Percentiles rank a stretch among this genome's conserved stretches.
phyloP scores from a whole-genome alignment of 441 rosid species.

The Adansonia rubrostipa region DNA sequence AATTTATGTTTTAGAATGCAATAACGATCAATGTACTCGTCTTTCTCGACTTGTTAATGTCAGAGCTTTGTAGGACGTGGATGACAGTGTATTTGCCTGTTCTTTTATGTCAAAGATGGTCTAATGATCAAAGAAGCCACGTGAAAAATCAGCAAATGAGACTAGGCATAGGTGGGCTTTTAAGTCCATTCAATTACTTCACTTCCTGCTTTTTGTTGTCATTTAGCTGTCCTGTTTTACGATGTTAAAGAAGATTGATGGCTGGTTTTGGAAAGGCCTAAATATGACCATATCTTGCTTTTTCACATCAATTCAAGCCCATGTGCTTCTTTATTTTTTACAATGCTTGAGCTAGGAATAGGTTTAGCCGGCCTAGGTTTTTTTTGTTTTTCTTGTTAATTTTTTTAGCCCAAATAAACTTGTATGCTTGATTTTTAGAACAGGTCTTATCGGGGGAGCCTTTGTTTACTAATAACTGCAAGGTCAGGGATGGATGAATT shows the following conservation, averaged over 20 bases:
- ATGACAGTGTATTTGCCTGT: not conserved
- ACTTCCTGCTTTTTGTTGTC: not conserved
- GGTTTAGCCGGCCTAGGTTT: not conserved
- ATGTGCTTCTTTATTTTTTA: not conserved
- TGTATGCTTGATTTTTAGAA: not conserved
- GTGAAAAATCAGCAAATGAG: not conserved
- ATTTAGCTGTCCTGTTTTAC: not conserved
- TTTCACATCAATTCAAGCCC: not conserved
- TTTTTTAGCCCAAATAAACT: not conserved
- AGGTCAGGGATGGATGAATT: too few relatives aligned
- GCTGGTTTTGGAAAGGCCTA: not conserved
- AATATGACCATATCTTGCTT: not conserved
- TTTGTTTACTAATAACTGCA: not conserved
- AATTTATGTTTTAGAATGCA: too few relatives aligned
- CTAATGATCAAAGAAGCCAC: slow-evolving; percentile 2
- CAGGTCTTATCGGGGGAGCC: not conserved
- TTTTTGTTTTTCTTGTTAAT: too few relatives aligned
- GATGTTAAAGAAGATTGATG: not conserved
- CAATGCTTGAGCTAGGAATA: not conserved
- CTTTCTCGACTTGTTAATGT: not conserved
- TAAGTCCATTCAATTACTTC: not conserved
- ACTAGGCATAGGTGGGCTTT: not conserved
- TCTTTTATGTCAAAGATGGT: slow-evolving; percentile 2
- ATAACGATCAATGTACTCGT: too few relatives aligned
- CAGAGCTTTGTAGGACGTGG: not conserved